Evolutionary conservation across 352 stramenopile genomes (phyloP).

Genomic region (Phytophthora melonis): DNA sequence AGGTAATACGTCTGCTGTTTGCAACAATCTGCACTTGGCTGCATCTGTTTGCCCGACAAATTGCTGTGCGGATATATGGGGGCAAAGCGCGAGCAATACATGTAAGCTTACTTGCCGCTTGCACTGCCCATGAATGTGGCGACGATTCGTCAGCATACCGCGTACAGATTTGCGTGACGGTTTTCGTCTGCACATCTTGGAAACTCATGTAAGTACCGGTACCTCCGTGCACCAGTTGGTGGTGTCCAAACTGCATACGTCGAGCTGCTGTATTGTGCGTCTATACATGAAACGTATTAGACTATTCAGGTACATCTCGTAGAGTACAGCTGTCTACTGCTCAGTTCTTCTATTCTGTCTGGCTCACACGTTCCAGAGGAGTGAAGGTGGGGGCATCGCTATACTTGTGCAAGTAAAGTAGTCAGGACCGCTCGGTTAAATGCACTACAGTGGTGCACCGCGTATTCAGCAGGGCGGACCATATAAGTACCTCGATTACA

Average conservation of each 20-base stretch:
- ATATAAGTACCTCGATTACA: too few relatives aligned
- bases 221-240: not conserved
- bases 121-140: not conserved
- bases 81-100: not conserved
- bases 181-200: too few relatives aligned
- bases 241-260: too few relatives aligned
- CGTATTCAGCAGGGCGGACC: too few relatives aligned
- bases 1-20: not conserved
- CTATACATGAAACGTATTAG: not conserved
- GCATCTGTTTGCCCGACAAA: not conserved
- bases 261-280: not conserved
- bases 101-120: too few relatives aligned
- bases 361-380: constrained; percentile 7
- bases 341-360: constrained; percentile 18
- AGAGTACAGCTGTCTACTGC: constrained; percentile 14
- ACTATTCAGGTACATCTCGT: not conserved
- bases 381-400: constrained; percentile 1
- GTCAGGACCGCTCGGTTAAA: not conserved
- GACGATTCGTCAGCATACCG: not conserved
- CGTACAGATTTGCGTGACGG: not conserved
- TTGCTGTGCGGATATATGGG: not conserved
- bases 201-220: too few relatives aligned
- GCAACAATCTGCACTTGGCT: not conserved
- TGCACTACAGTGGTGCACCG: too few relatives aligned
- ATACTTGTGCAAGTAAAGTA: too few relatives aligned